Base-by-base conservation (phyloP, 2,329 filamentous ascomycete species). In the Xylariomycetidae sp. region DNA sequence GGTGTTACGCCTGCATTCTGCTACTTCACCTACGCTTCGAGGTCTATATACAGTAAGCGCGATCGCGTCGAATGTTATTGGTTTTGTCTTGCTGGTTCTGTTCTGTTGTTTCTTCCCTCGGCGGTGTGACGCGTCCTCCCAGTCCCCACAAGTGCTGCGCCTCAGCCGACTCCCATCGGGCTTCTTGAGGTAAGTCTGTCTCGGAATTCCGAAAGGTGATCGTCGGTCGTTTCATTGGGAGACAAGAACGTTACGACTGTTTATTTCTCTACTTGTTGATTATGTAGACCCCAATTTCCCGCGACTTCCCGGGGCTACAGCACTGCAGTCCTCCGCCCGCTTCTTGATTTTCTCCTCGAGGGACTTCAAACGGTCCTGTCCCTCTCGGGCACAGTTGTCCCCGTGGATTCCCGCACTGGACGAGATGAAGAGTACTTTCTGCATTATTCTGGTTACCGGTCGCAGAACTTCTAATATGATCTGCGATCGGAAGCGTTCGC, bases 401-500 rank as follows among this genome's bases (percentile, higher is more conserved):
- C 27, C 27, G 15, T 30, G 27, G n/a, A 30, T 18, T 17, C 27
- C 27, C 8, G 15, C 27, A 30, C 17, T 30, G 9, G 13, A 18
- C 27, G 27, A 30, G 10, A 30, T 30, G 15, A 30, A 30, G 8
- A 30, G 27, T 30, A 30, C 27, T 17, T 30, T 30, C 15, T 30
- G 27, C 27, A 30, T 30, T 30, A 30, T 30, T 30, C 27, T 30
- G 27, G 20, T 30, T 30, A 30, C 8, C 15, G 27, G 27, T 12
- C 27, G 27, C 27, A 30, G 9, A 8, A 30, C 27, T 30, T 30
- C 27, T 30, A 30, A 16, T 16, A 30, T 30, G 9, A n/a, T 30
- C 20, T 30, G 27, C 27, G 27, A 30, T 11, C 27, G 27, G 27
- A 30, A 30, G 27, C 27, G 27, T 16, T 30, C 27, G 16, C 20